Evolutionary conservation across 176 grass and related monocot species (phyloP).

Genomic region (Ampelocalamus luodianensis): DNA sequence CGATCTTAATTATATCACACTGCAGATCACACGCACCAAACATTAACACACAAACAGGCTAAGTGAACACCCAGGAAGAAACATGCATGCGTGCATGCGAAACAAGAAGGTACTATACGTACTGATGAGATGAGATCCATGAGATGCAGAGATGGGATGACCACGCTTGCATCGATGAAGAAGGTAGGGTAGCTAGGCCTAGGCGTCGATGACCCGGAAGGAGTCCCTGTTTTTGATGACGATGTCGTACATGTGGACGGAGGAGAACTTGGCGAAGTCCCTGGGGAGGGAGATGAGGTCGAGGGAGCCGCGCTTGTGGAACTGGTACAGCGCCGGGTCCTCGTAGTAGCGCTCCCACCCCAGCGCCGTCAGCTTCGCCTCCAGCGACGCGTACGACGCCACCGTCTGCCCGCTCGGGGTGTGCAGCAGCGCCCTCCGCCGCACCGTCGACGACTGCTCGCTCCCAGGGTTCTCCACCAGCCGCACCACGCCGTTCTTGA

Average conservation of each 20-base stretch:
- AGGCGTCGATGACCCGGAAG: conserved; percentile 74
- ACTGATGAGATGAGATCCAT: too few species aligned
- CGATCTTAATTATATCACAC: not conserved
- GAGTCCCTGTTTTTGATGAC: conserved; percentile 82
- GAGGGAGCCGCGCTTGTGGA: conserved; percentile 74
- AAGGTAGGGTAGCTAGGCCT: not conserved
- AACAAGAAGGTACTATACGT: not conserved
- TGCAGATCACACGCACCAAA: not conserved
- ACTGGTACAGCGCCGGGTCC: conserved; percentile 72
- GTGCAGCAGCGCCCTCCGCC: conserved; percentile 66
- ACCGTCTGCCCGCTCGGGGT: conserved; percentile 71
- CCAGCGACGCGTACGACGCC: conserved; percentile 69
- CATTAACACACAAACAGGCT: not conserved
- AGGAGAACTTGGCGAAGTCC: conserved; percentile 76
- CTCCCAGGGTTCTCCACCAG: conserved; percentile 68
- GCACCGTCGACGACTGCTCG: conserved; percentile 33
- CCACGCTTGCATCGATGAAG: not conserved
- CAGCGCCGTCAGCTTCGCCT: conserved; percentile 62
- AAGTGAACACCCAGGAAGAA: not conserved
- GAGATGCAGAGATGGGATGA: too few species aligned
- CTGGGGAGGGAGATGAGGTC: conserved; percentile 89
- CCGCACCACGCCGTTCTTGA: conserved; percentile 69
- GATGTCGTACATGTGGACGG: conserved; percentile 93
- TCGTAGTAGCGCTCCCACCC: conserved; percentile 91
- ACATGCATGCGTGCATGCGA: not conserved